Conservation (phyloP, 805 yeast species). For the Nakazawaea molendinolei region DNA sequence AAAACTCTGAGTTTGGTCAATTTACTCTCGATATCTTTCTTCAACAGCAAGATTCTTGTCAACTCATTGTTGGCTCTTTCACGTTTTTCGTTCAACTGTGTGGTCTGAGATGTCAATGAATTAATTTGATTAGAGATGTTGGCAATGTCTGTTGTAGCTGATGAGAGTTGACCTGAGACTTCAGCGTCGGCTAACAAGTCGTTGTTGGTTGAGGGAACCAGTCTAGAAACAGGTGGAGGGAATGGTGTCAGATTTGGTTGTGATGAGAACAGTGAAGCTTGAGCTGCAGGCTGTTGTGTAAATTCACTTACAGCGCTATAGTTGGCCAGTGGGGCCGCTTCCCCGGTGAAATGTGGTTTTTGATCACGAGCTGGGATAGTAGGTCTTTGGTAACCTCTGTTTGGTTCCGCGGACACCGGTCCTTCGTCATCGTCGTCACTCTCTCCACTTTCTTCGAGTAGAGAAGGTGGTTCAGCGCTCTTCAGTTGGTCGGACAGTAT, state of each 20-base stretch:
- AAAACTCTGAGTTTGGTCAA: conserved; percentile 57
- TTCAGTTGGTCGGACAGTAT: conserved; percentile 30
- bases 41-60: conserved; percentile 55
- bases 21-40: conserved; percentile 68
- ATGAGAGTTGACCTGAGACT: conserved; percentile 60
- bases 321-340: conserved; percentile 26
- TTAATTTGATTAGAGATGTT: conserved; percentile 80
- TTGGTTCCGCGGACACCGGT: conserved; percentile 16
- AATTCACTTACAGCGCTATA: conserved; percentile 42
- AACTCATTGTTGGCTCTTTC: conserved; percentile 73
- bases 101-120: conserved; percentile 70
- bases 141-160: conserved; percentile 80
- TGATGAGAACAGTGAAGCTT: conserved; percentile 13
- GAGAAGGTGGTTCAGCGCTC: conserved; percentile 21
- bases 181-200: conserved; percentile 57
- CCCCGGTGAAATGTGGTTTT: conserved; percentile 25
- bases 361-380: conserved; percentile 28
- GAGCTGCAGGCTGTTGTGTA: conserved; percentile 9
- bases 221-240: conserved; percentile 8
- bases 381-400: conserved; percentile 22
- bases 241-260: conserved; percentile 14
- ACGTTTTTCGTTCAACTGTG: conserved; percentile 62
- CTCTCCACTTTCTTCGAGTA: conserved; percentile 29
- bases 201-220: conserved; percentile 23
- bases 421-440: conserved; percentile 29